phyloP scores from a whole-genome alignment of 108 stramenopile genomes.

The Epithemia pelagica region DNA sequence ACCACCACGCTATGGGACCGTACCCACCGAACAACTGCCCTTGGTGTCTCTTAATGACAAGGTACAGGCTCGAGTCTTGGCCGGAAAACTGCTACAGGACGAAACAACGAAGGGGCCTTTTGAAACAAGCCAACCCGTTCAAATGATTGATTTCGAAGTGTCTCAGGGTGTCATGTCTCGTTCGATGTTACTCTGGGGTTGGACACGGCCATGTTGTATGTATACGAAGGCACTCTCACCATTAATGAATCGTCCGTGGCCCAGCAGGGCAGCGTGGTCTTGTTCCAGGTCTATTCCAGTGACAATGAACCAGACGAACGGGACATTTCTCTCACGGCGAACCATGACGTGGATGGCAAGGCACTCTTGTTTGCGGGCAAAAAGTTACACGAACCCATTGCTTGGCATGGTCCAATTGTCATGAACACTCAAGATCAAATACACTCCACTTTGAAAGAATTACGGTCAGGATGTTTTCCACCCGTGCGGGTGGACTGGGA shows the following conservation, averaged over 20 bases:
- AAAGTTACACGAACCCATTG: slow-evolving; percentile 39
- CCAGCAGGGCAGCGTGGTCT: slow-evolving; percentile 4
- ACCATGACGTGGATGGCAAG: neutral
- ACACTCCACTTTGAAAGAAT: slow-evolving; percentile 22
- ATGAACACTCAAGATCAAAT: slow-evolving; percentile 41
- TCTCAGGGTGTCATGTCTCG: neutral
- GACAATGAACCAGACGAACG: slow-evolving; percentile 5
- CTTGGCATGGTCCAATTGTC: slow-evolving; percentile 47
- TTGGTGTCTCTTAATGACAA: neutral
- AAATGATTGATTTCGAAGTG: slow-evolving; percentile 42
- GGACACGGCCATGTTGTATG: slow-evolving; percentile 45
- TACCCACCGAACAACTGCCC: slow-evolving; percentile 34
- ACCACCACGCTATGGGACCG: slow-evolving; percentile 44
- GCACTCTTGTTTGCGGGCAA: slow-evolving; percentile 40
- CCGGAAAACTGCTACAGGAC: slow-evolving; percentile 18
- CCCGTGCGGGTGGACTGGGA: slow-evolving; percentile 37
- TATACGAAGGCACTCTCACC: slow-evolving; percentile 33
- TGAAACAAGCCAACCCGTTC: slow-evolving; percentile 29
- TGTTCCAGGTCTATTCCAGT: slow-evolving; percentile 18
- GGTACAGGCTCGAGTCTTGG: slow-evolving; percentile 29
- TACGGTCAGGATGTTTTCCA: slow-evolving; percentile 31
- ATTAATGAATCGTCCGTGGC: slow-evolving; percentile 10
- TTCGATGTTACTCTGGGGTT: slow-evolving; percentile 24
- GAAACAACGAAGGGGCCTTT: slow-evolving; percentile 29
- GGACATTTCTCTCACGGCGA: neutral